Base-by-base conservation (phyloP, 306 rosid species). In the Vicia sativa region DNA sequence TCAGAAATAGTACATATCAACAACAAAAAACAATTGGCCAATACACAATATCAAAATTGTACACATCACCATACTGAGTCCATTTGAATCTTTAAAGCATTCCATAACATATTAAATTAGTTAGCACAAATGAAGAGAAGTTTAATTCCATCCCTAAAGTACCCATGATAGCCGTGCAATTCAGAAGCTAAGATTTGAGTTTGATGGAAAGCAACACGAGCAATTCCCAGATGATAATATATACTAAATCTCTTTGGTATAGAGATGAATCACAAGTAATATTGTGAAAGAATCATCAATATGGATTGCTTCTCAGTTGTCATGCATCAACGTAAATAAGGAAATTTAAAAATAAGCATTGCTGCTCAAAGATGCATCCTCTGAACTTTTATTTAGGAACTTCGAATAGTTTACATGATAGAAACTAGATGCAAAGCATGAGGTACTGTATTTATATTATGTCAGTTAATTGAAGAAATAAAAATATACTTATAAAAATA, bases 191-290 rank as follows among this genome's bases (percentile, higher is more conserved):
- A 34, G 38, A 34, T 34, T 34, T 34, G 38, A 34, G 38, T 34
- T 34, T 34, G 9, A 34, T 7, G 9, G 38, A 34, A 34, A 34
- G 38, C 38, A 34, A 34, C 23, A 54, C 39, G 62, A 61, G 67
- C 61, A 73, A 35, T 45, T 67, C 48, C 31, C 38, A 61, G 31
- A 66, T 45, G 75, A 50, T 41, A 61, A 72, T 43, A 56, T 43
- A 56, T 29, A 25, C 43, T 35, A 10, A 1, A 68, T 16, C 59
- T 25, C 38, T 60, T 57, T 71, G 28, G 59, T 64, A 46, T 67
- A 31, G 42, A 28, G 54, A 59, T 65, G 35, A 65, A 73, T 67
- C 45, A 19, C 43, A 48, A 43, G 53, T 57, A 42, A 42, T 37
- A 72, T 15, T 55, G 71, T 43, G 38, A 69, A 68, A 35, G 63